Conservation (phyloP, 805 yeast genomes). For the Priceomyces castillae region DNA sequence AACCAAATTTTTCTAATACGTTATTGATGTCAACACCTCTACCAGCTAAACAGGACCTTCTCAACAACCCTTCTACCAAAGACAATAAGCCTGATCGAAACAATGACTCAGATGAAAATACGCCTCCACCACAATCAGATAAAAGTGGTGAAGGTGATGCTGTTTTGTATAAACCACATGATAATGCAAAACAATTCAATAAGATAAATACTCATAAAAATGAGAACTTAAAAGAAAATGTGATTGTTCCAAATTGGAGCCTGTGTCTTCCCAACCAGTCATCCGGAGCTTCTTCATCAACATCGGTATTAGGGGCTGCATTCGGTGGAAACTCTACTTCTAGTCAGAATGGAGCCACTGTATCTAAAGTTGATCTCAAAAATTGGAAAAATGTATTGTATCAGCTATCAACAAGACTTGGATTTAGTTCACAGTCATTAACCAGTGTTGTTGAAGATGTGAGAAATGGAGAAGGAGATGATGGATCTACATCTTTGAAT, state of each 20-base stretch:
- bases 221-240: slow-evolving; percentile 39
- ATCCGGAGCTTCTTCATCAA: slow-evolving; percentile 12
- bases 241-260: slow-evolving; percentile 43
- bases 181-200: slow-evolving; percentile 36
- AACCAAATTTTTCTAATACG: slow-evolving; percentile 22
- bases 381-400: slow-evolving; percentile 36
- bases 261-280: slow-evolving; percentile 32
- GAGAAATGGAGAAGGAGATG: slow-evolving; percentile 10
- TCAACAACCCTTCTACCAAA: slow-evolving; percentile 3
- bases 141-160: slow-evolving; percentile 33
- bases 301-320: slow-evolving; percentile 17
- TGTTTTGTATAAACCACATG: slow-evolving; percentile 43
- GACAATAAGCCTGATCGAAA: slow-evolving; percentile 10
- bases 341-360: slow-evolving; percentile 14
- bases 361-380: slow-evolving; percentile 27
- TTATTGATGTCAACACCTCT: slow-evolving; percentile 32
- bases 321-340: slow-evolving; percentile 28
- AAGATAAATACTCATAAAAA: slow-evolving; percentile 44
- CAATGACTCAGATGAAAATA: slow-evolving; percentile 8
- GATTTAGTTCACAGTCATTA: slow-evolving; percentile 31
- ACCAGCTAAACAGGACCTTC: slow-evolving; percentile 17
- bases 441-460: slow-evolving; percentile 21
- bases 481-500: slow-evolving; percentile 10
- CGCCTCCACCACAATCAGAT: slow-evolving; percentile 9
- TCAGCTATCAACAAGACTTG: slow-evolving; percentile 34